Percentiles rank a stretch among this genome's conserved stretches.
Conservation (phyloP, 2,329 filamentous ascomycete genomes). For the Metarhizium rileyi region DNA sequence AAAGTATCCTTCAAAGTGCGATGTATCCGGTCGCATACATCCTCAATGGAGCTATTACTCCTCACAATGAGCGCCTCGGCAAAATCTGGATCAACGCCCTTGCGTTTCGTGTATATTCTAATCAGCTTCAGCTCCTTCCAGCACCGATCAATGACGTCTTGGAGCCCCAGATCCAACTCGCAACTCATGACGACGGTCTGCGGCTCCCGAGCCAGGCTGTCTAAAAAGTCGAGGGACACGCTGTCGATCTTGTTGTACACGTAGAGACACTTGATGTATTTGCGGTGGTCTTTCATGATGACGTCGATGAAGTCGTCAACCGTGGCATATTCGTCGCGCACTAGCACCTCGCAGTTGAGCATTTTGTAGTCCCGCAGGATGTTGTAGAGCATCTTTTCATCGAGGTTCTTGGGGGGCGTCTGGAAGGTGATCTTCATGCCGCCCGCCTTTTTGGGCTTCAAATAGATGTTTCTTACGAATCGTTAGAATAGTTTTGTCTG, state of each 20-base stretch:
- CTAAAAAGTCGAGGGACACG: constrained; percentile 85
- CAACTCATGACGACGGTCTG: constrained; percentile 96
- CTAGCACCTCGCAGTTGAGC: constrained; percentile 90
- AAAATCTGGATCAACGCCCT: constrained; percentile 85
- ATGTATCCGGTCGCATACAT: constrained; percentile 94
- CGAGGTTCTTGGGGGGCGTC: constrained; percentile 75
- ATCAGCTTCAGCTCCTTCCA: constrained; percentile 91
- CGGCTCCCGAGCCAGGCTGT: constrained; percentile 83
- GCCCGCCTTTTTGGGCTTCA: constrained; percentile 90
- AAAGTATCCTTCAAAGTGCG: constrained; percentile 94
- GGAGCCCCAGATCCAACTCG: constrained; percentile 85
- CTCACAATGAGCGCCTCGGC: constrained; percentile 87
- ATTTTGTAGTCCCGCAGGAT: constrained; percentile 98
- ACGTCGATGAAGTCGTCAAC: constrained; percentile 99
- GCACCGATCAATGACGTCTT: constrained; percentile 87
- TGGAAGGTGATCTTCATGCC: constrained; percentile 99
- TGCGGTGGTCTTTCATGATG: constrained; percentile 98
- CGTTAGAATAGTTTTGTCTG: background rate
- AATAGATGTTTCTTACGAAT: constrained; percentile 73
- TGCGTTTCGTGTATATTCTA: constrained; percentile 92
- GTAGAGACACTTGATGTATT: constrained; percentile 91
- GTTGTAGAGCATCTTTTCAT: constrained; percentile 98
- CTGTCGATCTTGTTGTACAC: constrained; percentile 99
- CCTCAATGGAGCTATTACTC: constrained; percentile 79
- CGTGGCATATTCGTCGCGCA: constrained; percentile 89